Evolutionary conservation across 257 asterid species (phyloP), one percentile per base, ranked within the genome.

Genomic region (Anisodus acutangulus): DNA sequence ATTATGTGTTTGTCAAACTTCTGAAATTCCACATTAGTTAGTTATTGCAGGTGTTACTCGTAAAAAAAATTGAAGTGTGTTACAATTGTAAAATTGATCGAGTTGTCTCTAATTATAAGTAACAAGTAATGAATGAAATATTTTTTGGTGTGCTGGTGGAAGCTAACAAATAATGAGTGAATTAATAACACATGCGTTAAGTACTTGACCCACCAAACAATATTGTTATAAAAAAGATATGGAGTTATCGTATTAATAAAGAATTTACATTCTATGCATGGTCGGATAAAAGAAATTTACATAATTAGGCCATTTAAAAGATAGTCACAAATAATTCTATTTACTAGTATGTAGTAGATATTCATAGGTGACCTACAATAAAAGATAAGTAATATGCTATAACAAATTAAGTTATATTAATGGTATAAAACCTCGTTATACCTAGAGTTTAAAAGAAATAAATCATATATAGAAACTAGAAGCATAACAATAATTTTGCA

Each of bases 1-100:
- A 16, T 76, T 76, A 76, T 76, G 80, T 19, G 12, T 51, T 47
- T 19, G 63, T 26, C 22, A 13, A 76, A 76, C 11, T 76, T 76
- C 4, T 1, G 12, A 74, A 74, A 74, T 49, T 74, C 62, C 43
- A 49, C 43, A 53, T 74, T 49, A 72, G 60, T 74, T 19, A 74
- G 37, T 70, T 17, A 43, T 19, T 45, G 80, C 9, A 72, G 59
- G 80, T 19, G 80, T 72, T 47, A 72, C 41, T 72, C 15, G 10
- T n/a, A 8, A 4, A 58, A 16, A 17, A 71, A 8, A 8, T 71
- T 3, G 13, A 15, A 16, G n/a, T 45, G 37, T 47, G 11, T 41
- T 72, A 47, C 47, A 19, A 47, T 47, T 72, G 59, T 3, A 0
- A 19, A 72, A 72, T 37, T 68, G 41, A 19, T 19, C 53, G 16